Evolutionary conservation across 2,329 filamentous ascomycete species (phyloP).

Genomic region (Xylariomycetidae sp.): DNA sequence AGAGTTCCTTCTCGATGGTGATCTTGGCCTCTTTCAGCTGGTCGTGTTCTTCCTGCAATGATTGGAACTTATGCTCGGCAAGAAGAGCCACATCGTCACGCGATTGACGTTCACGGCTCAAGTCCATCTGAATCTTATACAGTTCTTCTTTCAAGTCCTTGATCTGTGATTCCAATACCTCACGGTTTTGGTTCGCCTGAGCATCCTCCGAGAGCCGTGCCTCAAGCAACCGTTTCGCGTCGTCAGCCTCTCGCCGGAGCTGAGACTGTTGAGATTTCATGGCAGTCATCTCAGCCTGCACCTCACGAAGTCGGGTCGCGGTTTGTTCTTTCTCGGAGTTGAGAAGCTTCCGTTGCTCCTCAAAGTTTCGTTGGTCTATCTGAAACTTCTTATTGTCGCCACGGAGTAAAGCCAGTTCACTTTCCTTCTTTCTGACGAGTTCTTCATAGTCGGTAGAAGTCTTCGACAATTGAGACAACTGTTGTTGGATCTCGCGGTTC

Average conservation of each 20-base stretch:
- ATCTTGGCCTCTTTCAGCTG: slow-evolving; percentile 91
- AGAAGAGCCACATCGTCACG: slow-evolving; percentile 90
- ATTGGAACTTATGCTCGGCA: slow-evolving; percentile 79
- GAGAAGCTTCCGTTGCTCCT: slow-evolving; percentile 71
- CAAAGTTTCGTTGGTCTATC: slow-evolving; percentile 71
- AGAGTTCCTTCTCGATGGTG: slow-evolving; percentile 95
- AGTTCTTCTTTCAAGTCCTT: slow-evolving; percentile 82
- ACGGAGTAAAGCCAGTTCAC: slow-evolving; percentile 80
- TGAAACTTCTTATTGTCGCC: slow-evolving; percentile 81
- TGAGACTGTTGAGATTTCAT: slow-evolving; percentile 80
- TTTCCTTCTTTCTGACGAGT: slow-evolving; percentile 87
- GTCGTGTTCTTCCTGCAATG: slow-evolving; percentile 80
- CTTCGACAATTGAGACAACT: slow-evolving; percentile 80
- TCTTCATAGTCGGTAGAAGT: slow-evolving; percentile 96
- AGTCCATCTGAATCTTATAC: slow-evolving; percentile 78
- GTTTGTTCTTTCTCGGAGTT: slow-evolving; percentile 75
- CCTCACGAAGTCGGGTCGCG: slow-evolving; percentile 69
- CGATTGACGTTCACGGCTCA: slow-evolving; percentile 88
- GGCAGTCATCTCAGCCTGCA: slow-evolving; percentile 82
- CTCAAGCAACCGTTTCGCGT: slow-evolving; percentile 81
- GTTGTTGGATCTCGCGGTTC: slow-evolving; percentile 76
- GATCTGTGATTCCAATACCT: slow-evolving; percentile 81
- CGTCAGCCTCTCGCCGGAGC: slow-evolving; percentile 80
- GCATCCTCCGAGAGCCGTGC: slow-evolving; percentile 86
- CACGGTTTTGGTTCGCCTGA: slow-evolving; percentile 75